These are phyloP conservation scores for Blastobotrys niveus DNA, from an alignment of 1,139 yeast genomes.

Conservation along the genomic window DNA sequence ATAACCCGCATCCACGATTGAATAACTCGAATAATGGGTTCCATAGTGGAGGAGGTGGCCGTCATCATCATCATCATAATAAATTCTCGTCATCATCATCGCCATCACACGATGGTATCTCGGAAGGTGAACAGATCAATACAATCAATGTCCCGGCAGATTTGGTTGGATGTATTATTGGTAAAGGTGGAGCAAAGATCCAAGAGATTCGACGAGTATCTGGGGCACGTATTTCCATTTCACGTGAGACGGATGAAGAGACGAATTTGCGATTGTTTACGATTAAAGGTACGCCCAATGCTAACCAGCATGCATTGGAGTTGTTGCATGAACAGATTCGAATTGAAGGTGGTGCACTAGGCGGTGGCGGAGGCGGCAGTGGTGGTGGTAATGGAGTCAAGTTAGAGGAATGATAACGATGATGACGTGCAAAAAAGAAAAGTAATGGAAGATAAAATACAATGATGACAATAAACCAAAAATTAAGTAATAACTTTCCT, in stretches of 20 bases:
- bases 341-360: conserved; percentile 69
- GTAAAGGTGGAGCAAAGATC: conserved; percentile 79
- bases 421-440: too few species aligned
- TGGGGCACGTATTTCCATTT: conserved; percentile 76
- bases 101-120: background rate
- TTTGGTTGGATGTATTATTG: conserved; percentile 87
- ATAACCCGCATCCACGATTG: conserved; percentile 52
- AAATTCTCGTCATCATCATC: background rate
- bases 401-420: too few species aligned
- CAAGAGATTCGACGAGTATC: conserved; percentile 78
- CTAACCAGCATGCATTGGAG: conserved; percentile 64
- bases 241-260: conserved; percentile 59
- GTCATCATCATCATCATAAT: background rate
- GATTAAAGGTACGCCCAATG: conserved; percentile 57
- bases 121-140: conserved; percentile 31
- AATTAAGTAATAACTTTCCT: too few species aligned
- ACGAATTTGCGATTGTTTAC: conserved; percentile 66
- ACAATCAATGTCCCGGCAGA: conserved; percentile 63
- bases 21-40: background rate
- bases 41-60: background rate
- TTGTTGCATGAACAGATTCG: conserved; percentile 71
- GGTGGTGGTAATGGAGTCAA: too few species aligned
- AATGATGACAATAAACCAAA: too few species aligned
- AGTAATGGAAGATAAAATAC: too few species aligned
- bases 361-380: too few species aligned